Evolutionary conservation across 1,284 basidiomycete genomes (phyloP).

Genomic region (Sporisorium reilianum): DNA sequence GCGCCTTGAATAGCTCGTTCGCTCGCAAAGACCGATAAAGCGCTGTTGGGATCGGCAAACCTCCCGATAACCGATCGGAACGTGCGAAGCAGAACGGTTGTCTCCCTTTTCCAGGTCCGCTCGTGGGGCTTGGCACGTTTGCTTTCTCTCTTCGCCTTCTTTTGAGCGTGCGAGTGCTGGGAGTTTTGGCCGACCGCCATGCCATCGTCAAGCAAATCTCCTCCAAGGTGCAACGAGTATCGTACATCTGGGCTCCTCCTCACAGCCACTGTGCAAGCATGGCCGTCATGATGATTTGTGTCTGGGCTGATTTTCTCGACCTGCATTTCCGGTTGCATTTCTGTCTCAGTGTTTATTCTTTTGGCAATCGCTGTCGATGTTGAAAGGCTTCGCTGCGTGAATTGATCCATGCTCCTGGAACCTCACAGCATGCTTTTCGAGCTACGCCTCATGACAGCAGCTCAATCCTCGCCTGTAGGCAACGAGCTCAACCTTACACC

Average conservation of each 20-base stretch:
- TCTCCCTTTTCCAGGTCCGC: not conserved
- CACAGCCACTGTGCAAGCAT: too few species aligned
- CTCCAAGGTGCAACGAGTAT: not conserved
- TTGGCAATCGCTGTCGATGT: not conserved
- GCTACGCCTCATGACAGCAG: not conserved
- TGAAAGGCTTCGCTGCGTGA: not conserved
- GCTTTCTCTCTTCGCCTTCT: not conserved
- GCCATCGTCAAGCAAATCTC: too few species aligned
- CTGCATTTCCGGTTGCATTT: not conserved
- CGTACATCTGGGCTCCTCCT: not conserved
- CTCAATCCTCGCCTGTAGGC: not conserved
- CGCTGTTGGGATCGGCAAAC: constrained; percentile 1
- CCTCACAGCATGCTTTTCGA: not conserved
- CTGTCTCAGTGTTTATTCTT: not conserved
- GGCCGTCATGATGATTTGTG: not conserved
- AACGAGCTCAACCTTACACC: not conserved
- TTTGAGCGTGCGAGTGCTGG: too few species aligned
- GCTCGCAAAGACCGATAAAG: not conserved
- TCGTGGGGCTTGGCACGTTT: not conserved
- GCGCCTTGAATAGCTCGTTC: not conserved
- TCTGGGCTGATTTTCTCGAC: not conserved
- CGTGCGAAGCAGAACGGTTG: not conserved
- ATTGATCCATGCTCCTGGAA: constrained; percentile 3
- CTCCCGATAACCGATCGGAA: constrained; percentile 9
- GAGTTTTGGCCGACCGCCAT: too few species aligned